These are phyloP conservation scores for Xylaria sp. DNA, from an alignment of 2,329 filamentous ascomycete genomes.

Conservation along the genomic window DNA sequence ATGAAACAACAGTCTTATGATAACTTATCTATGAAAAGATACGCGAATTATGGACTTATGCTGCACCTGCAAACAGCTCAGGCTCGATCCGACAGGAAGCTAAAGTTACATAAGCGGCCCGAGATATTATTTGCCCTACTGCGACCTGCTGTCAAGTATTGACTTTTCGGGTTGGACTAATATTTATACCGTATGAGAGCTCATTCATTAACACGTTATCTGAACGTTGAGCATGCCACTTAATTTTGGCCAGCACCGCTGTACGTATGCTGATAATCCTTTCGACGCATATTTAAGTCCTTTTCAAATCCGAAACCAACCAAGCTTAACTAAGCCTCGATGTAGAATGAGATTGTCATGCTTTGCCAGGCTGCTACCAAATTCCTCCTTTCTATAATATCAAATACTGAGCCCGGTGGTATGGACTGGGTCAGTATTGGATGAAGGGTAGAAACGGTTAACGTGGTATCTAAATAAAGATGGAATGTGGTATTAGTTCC, in stretches of 20 bases:
- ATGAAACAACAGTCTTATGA: slow-evolving; percentile 15
- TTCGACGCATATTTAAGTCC: background rate
- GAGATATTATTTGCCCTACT: too few species aligned
- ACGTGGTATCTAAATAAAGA: slow-evolving; percentile 11
- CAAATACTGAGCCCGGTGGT: slow-evolving; percentile 18
- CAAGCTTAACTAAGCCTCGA: background rate
- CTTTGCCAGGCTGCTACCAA: background rate
- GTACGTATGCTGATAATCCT: background rate
- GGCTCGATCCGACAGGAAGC: too few species aligned
- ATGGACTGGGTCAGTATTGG: slow-evolving; percentile 14
- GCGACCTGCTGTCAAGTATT: too few species aligned
- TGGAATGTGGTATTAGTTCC: slow-evolving; percentile 15
- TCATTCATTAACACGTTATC: too few species aligned
- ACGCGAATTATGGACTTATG: too few species aligned
- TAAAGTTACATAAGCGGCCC: too few species aligned
- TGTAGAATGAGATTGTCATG: slow-evolving; percentile 1
- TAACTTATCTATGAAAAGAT: slow-evolving; percentile 3
- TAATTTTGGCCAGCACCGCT: too few species aligned
- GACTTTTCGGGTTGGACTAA: too few species aligned
- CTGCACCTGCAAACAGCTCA: too few species aligned
- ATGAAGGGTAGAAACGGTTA: slow-evolving; percentile 12
- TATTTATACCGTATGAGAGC: too few species aligned
- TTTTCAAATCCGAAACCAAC: background rate
- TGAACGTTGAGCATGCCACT: too few species aligned
- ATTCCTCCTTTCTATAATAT: slow-evolving; percentile 5